Conservation (phyloP, 164 flowering plant species). For the Vitis riparia region DNA sequence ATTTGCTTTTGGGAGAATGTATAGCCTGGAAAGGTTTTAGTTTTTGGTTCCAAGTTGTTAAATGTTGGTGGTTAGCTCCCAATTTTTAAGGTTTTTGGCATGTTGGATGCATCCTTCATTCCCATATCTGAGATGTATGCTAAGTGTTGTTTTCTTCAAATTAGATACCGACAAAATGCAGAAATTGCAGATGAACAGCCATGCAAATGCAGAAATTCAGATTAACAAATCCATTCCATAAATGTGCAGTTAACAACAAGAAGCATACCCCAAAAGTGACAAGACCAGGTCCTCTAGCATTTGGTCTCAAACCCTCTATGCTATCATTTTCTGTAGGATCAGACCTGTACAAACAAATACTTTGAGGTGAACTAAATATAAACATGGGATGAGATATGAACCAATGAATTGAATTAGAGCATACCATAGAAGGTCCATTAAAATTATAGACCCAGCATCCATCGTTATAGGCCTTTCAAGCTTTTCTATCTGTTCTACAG, state of each 20-base stretch:
- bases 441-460: conserved; percentile 93
- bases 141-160: neutral
- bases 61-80: neutral
- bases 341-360: conserved; percentile 59
- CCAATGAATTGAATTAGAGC: neutral
- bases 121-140: neutral
- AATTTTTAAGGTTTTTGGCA: neutral
- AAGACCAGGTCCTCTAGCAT: conserved; percentile 98
- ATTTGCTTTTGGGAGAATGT: too few species aligned
- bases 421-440: conserved; percentile 96
- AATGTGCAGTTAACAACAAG: neutral
- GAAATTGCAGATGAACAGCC: too few species aligned
- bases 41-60: too few species aligned
- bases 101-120: neutral
- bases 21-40: too few species aligned
- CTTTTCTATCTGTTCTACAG: conserved; percentile 97
- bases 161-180: neutral
- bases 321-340: conserved; percentile 99
- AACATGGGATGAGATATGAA: neutral
- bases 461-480: conserved; percentile 96
- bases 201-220: neutral
- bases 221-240: neutral
- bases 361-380: neutral
- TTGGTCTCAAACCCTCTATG: conserved; percentile 94
- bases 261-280: conserved; percentile 93